Evolutionary conservation across 1,284 basidiomycete species (phyloP), one percentile per base, ranked within the genome.

Genomic region (Ustilago loliicola): DNA sequence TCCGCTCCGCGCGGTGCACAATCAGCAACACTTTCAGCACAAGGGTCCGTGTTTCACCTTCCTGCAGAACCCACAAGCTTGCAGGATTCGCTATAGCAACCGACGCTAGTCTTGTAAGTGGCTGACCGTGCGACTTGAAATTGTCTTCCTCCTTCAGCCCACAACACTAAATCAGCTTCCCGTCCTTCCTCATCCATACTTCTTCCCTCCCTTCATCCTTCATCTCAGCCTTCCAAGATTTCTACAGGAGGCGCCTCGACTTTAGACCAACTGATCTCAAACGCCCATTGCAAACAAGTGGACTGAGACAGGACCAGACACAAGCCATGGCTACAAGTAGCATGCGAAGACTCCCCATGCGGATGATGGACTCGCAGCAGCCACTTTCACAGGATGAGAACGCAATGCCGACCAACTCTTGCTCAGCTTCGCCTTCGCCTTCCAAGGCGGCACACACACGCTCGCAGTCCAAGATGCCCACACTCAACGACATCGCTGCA

Each of bases 401-500:
- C 57, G 34, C 56, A 1, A 55, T 56, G 54, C 72, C 67, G 0
- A 21, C 66, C 2, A 13, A 60, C 2, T 51, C 56, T 5, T 63
- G 63, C 40, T 62, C 66, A 1, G 32, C 63, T 32, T 61, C 64
- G 2, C 56, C 63, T 32, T 61, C 64, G 2, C 56, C 63, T 19
- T 45, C 66, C 2, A 58, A 40, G 15, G 19, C 54, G 4, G 19
- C 27, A 11, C 55, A 42, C 8, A 17, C 53, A 9, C 57, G 66
- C 23, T 72, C 74, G 1, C 66, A 62, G 2, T 69, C 66, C 48
- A 80, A 77, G 62, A 36, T 76, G 55, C 79, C 79, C 0, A 81
- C 70, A 6, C 72, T 81, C 54, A 77, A 77, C 45, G 79, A 81
- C n/a, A 79, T 81, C 38, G 77, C 77, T 27, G 79, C 79, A 5